A percentile compares a stretch with the other conserved stretches of the same genome.
These are phyloP conservation scores for Phylloporus gajari DNA, from an alignment of 1,284 basidiomycete species.

Conservation along the genomic window DNA sequence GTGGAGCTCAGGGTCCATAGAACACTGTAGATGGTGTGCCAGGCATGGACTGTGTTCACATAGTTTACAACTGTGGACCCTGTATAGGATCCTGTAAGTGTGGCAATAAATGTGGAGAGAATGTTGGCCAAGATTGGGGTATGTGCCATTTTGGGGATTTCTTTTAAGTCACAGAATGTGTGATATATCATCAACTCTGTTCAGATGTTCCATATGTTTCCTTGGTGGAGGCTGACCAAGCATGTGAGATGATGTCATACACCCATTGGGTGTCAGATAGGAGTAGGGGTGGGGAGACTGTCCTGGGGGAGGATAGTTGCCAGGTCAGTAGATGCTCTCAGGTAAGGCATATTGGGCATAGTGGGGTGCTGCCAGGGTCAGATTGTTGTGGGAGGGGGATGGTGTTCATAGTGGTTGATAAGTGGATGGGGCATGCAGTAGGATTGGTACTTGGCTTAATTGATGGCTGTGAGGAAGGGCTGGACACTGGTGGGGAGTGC, in stretches of 20 bases:
- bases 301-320: background rate
- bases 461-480: background rate
- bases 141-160: background rate
- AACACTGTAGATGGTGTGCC: background rate
- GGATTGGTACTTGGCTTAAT: no score
- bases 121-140: background rate
- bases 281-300: background rate
- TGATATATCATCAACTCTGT: background rate
- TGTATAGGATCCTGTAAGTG: background rate
- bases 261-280: background rate
- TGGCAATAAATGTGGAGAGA: background rate
- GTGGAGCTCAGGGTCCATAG: background rate
- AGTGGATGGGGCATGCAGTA: no score
- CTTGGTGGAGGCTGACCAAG: background rate
- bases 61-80: no score
- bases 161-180: background rate
- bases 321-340: background rate
- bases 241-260: background rate
- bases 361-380: background rate
- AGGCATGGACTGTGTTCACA: background rate
- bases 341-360: background rate
- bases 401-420: no score
- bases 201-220: background rate
- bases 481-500: background rate
- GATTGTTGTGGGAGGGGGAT: no score